Evolutionary conservation across 306 rosid species (phyloP).

Genomic region (Vigna nakashimae): DNA sequence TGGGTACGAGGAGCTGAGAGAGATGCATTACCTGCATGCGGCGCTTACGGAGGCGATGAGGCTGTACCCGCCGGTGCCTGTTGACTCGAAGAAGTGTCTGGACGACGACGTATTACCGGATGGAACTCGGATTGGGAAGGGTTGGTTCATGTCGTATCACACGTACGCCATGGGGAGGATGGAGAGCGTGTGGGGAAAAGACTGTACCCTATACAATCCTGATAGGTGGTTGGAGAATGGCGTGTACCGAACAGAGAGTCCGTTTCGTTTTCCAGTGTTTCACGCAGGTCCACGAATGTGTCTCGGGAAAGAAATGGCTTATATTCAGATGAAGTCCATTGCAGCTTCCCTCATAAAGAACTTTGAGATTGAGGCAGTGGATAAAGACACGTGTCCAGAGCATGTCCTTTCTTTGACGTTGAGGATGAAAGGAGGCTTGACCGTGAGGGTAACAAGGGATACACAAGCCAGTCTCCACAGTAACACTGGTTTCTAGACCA

Average conservation of each 20-base stretch:
- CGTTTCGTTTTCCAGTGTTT: conserved; percentile 63
- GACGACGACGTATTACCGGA: conserved; percentile 70
- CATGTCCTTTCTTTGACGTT: conserved; percentile 61
- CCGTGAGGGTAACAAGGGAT: conserved; percentile 15
- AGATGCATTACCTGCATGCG: conserved; percentile 77
- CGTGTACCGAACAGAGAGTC: conserved; percentile 49
- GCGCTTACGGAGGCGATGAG: conserved; percentile 69
- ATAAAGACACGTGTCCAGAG: conserved; percentile 50
- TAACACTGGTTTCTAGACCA: no score
- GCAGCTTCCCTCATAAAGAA: conserved; percentile 61
- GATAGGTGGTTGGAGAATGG: conserved; percentile 81
- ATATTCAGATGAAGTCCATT: conserved; percentile 83
- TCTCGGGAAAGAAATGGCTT: conserved; percentile 76
- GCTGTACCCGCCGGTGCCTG: conserved; percentile 74
- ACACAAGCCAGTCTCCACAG: no score
- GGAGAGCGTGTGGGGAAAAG: conserved; percentile 77
- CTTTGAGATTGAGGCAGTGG: conserved; percentile 50
- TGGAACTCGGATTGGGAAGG: conserved; percentile 56
- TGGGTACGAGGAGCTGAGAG: conserved; percentile 61
- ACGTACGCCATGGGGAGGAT: conserved; percentile 84
- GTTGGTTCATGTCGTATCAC: conserved; percentile 65
- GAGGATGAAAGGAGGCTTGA: conserved; percentile 64
- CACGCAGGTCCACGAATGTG: conserved; percentile 81
- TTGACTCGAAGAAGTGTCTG: conserved; percentile 54
- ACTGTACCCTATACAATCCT: conserved; percentile 52